A percentile compares a stretch with the other conserved stretches of the same genome.
These are phyloP conservation scores for Brassica rapa DNA, from an alignment of 345 rosid species.

Conservation along the genomic window DNA sequence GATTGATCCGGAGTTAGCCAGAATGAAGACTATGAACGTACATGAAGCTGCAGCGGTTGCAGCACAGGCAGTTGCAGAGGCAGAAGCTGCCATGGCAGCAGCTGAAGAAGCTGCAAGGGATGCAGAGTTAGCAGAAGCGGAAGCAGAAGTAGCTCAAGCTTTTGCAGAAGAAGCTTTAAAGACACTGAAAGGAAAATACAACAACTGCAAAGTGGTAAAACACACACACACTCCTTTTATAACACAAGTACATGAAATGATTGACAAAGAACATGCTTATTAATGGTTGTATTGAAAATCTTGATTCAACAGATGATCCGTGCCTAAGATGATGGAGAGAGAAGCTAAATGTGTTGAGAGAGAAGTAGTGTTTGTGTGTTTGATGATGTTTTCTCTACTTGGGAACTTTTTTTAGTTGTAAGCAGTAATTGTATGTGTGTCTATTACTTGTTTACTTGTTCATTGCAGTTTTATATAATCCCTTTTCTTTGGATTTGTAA, in stretches of 20 bases:
- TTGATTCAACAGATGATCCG: conserved; percentile 32
- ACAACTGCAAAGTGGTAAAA: conserved; percentile 54
- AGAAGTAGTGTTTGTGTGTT: conserved; percentile 6
- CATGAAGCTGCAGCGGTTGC: conserved; percentile 88
- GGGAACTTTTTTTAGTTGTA: conserved; percentile 22
- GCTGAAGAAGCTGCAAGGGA: conserved; percentile 97
- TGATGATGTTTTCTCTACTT: conserved; percentile 22
- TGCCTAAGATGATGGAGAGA: conserved; percentile 5
- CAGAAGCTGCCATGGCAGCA: conserved; percentile 86
- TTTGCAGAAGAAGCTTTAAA: conserved; percentile 82
- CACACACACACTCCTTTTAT: background rate
- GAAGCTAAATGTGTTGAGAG: conserved; percentile 8
- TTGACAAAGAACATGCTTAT: background rate
- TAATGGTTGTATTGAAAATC: background rate
- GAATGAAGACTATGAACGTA: conserved; percentile 79
- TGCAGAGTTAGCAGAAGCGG: conserved; percentile 92
- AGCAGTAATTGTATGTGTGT: conserved; percentile 9
- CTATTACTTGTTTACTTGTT: background rate
- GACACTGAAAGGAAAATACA: conserved; percentile 61
- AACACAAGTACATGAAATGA: conserved; percentile 2
- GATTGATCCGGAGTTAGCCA: conserved; percentile 76
- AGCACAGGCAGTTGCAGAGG: conserved; percentile 87
- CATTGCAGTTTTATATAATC: background rate
- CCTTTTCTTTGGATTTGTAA: conserved; percentile 1
- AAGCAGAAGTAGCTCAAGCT: conserved; percentile 92